Evolutionary conservation across 177 flowering plant genomes (phyloP), one percentile per base, ranked within the genome.

Genomic region (Tripterygium wilfordii): DNA sequence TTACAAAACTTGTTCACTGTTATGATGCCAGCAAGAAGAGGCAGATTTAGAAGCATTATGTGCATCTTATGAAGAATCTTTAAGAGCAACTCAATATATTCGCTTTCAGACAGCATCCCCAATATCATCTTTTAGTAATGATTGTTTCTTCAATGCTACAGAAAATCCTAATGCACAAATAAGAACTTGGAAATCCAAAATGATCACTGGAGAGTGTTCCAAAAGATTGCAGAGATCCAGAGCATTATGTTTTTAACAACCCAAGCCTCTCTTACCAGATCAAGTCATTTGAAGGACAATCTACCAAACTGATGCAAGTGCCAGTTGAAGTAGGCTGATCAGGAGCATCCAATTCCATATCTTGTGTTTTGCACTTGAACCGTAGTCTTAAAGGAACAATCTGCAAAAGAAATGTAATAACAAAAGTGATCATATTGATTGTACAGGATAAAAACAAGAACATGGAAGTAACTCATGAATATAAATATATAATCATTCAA

Each of bases 261-360:
- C 38, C 18, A n/a, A 37, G 14, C 2, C n/a, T 28, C 20, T 18
- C 58, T n/a, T 78, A 86, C 97, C 95, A 89, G 48, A 86, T 83
- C 9, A 62, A 53, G 52, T 82, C 86, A 48, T 59, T 58, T 36
- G 71, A 60, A 49, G 64, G 12, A 42, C 66, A 42, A 51, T 74
- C 65, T 28, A 20, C 29, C 8, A 26, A 46, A 20, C 26, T 40
- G 5, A 9, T 29, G 29, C 69, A 53, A 47, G 15, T 46, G 38
- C 61, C 53, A 36, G 63, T 10, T 19, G 70, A 60, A 60, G 63
- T 41, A 44, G 39, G 57, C 56, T 38, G 32, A 41, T 41, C 42
- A 29, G 60, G 53, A 48, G 49, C 49, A 41, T 60, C 66, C 54
- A 49, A 53, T 30, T 63, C 58, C 48, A 53, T 48, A 45, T 38